phyloP scores from a whole-genome alignment of 192 early-diverging fungal genomes.

The Coemansia sp. region DNA sequence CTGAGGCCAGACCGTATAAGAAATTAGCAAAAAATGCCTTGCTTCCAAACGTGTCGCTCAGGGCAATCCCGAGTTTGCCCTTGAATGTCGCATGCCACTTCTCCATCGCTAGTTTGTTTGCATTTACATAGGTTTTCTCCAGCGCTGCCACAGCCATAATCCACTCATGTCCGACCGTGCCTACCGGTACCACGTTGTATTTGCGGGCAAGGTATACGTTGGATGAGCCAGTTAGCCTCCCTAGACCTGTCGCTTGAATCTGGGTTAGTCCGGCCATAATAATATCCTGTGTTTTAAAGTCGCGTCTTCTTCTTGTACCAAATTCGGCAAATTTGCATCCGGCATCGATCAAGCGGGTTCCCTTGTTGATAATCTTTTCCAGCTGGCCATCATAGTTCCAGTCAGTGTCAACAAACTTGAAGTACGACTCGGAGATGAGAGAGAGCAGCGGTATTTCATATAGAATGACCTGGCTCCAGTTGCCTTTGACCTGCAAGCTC shows the following conservation, averaged over 20 bases:
- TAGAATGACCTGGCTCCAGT: constrained; percentile 68
- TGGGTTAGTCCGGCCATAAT: constrained; percentile 52
- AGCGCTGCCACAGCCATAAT: constrained; percentile 72
- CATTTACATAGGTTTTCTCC: constrained; percentile 54
- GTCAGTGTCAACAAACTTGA: constrained; percentile 62
- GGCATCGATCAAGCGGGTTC: constrained; percentile 41
- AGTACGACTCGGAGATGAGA: constrained; percentile 67
- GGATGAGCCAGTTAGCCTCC: constrained; percentile 61
- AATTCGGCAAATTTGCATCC: constrained; percentile 76
- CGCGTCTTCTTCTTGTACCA: constrained; percentile 68
- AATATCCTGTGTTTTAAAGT: constrained; percentile 62
- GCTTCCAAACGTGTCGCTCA: constrained; percentile 73
- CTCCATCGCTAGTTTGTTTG: constrained; percentile 56
- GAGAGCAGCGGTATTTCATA: constrained; percentile 73
- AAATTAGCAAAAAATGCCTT: constrained; percentile 63
- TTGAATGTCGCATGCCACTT: constrained; percentile 61
- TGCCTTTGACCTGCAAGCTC: constrained; percentile 53
- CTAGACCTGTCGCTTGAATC: constrained; percentile 19
- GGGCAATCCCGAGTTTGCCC: constrained; percentile 57
- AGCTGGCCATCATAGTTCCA: constrained; percentile 64
- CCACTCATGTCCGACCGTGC: constrained; percentile 68
- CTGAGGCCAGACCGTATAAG: constrained; percentile 48
- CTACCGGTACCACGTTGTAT: constrained; percentile 43
- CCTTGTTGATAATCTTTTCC: constrained; percentile 54
- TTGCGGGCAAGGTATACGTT: constrained; percentile 66